phyloP scores from a whole-genome alignment of 129 eudicot species.

The Gnaphalium uliginosum region DNA sequence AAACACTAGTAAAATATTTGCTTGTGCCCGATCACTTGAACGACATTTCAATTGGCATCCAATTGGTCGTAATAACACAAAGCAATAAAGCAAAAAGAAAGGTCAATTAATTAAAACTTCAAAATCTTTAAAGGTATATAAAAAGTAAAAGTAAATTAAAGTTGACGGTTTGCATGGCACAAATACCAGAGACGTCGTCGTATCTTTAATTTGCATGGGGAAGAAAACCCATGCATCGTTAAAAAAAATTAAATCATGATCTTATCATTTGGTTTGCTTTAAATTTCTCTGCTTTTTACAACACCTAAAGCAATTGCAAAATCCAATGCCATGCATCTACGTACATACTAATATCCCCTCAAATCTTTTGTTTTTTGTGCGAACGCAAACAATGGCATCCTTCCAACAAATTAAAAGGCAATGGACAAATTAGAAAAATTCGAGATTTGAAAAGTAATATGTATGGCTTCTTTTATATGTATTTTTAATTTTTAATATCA shows the following conservation, averaged over 20 bases:
- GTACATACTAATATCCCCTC: constrained; percentile 18
- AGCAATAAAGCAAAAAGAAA: constrained; percentile 25
- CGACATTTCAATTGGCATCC: not conserved
- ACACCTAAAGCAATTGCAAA: constrained; percentile 20
- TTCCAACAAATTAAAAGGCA: constrained; percentile 29
- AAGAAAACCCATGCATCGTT: constrained; percentile 43
- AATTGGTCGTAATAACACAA: not conserved
- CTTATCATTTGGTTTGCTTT: constrained; percentile 32
- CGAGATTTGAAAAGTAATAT: not conserved
- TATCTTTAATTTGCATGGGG: constrained; percentile 29
- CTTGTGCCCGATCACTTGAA: too few species aligned
- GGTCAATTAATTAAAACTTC: constrained; percentile 21
- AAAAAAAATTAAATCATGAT: constrained; percentile 25
- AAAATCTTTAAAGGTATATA: constrained; percentile 23
- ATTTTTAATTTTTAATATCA: not conserved
- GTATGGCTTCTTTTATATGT: not conserved
- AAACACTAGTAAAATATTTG: too few species aligned
- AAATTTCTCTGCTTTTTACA: constrained; percentile 26
- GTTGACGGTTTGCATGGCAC: constrained; percentile 30
- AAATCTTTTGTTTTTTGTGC: constrained; percentile 9
- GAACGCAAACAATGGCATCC: constrained; percentile 35
- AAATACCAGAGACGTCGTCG: constrained; percentile 25
- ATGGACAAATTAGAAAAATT: not conserved
- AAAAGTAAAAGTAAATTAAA: constrained; percentile 22
- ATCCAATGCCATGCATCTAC: constrained; percentile 22